Conservation (phyloP, 805 yeast species). For the Candida lessepsii region DNA sequence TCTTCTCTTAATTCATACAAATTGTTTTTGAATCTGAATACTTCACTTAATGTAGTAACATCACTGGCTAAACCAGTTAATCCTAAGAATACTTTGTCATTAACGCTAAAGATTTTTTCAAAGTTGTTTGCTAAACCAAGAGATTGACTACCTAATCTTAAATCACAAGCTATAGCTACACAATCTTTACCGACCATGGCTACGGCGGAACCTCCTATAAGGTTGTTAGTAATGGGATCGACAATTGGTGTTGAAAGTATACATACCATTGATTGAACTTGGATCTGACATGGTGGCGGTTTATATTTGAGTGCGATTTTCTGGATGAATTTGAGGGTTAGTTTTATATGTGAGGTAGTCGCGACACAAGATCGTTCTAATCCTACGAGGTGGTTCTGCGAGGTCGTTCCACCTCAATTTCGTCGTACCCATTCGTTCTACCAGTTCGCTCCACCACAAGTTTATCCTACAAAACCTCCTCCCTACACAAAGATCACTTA, state of each 20-base stretch:
- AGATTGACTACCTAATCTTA: slow-evolving; percentile 91
- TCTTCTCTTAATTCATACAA: slow-evolving; percentile 89
- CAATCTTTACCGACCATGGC: slow-evolving; percentile 99
- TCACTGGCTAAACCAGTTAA: slow-evolving; percentile 95
- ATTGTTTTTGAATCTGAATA: slow-evolving; percentile 81
- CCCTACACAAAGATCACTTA: too few species aligned
- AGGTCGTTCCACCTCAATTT: too few species aligned
- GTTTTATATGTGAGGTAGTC: too few species aligned
- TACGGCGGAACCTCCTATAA: slow-evolving; percentile 82
- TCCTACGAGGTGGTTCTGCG: too few species aligned
- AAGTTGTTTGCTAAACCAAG: slow-evolving; percentile 89
- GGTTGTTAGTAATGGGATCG: slow-evolving; percentile 10
- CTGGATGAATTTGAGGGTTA: too few species aligned
- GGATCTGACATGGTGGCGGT: slow-evolving; percentile 61
- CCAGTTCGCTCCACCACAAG: too few species aligned
- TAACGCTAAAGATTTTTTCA: slow-evolving; percentile 86
- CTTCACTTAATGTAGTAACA: slow-evolving; percentile 80
- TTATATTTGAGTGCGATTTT: slow-evolving; percentile 3
- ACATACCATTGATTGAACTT: slow-evolving; percentile 63
- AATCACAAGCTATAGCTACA: slow-evolving; percentile 95
- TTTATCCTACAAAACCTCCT: too few species aligned
- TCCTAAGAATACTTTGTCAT: slow-evolving; percentile 78
- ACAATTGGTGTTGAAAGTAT: background rate
- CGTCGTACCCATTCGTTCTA: too few species aligned
- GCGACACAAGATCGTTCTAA: too few species aligned